Conservation (phyloP, 2,329 filamentous ascomycete species). For the Drechslerella stenobrocha region DNA sequence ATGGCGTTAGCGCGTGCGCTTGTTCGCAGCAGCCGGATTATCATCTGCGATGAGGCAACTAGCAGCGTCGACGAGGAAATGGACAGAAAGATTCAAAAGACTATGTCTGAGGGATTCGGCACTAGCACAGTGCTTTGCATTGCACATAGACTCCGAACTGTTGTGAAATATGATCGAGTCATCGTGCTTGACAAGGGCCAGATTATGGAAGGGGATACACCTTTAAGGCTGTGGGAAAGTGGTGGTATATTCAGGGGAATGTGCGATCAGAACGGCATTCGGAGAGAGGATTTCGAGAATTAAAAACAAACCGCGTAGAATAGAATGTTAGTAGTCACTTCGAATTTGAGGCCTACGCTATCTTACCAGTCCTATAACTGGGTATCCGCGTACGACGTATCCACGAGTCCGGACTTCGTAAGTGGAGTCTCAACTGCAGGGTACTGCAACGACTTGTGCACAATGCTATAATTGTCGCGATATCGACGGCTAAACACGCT, state of each 20-base stretch:
- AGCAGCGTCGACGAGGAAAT: constrained; percentile 93
- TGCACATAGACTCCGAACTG: constrained; percentile 86
- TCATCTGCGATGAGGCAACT: constrained; percentile 96
- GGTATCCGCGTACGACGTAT: no score
- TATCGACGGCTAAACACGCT: no score
- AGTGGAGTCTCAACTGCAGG: no score
- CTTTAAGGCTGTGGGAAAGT: constrained; percentile 70
- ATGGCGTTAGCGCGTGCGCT: constrained; percentile 92
- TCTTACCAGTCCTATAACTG: neutral
- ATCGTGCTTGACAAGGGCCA: constrained; percentile 90
- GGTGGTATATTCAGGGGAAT: constrained; percentile 83
- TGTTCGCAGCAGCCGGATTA: constrained; percentile 84
- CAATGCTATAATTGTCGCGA: no score
- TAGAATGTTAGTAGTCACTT: neutral
- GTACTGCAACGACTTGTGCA: no score
- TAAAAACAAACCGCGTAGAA: neutral
- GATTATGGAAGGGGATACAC: constrained; percentile 84
- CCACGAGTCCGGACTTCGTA: no score
- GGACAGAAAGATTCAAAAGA: constrained; percentile 89
- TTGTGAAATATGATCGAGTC: constrained; percentile 91
- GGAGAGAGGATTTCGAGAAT: constrained; percentile 58
- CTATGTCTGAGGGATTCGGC: constrained; percentile 80
- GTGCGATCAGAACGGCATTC: constrained; percentile 84
- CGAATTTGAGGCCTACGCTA: no score
- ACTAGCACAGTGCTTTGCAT: constrained; percentile 90